Evolutionary conservation across 129 eudicot genomes (phyloP).

Genomic region (Smallanthus sonchifolius): DNA sequence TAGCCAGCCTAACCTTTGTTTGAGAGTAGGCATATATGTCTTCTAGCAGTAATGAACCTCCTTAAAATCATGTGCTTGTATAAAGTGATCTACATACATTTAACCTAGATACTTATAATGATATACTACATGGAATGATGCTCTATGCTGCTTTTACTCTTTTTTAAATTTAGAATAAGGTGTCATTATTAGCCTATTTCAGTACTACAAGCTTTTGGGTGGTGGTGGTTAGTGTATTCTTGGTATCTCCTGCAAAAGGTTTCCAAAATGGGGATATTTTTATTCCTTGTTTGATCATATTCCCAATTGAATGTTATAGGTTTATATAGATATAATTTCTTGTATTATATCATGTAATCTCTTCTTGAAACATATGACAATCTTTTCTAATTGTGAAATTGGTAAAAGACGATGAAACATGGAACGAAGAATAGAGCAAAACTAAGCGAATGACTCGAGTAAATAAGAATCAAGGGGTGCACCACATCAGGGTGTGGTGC

Average conservation of each 20-base stretch:
- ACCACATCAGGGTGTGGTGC: not conserved
- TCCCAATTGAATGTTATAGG: not conserved
- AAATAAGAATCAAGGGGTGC: not conserved
- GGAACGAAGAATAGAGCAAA: not conserved
- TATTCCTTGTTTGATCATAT: slow-evolving; percentile 18
- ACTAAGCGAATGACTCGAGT: not conserved
- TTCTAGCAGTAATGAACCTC: slow-evolving; percentile 14
- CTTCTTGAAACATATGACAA: not conserved
- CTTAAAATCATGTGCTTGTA: slow-evolving; percentile 13
- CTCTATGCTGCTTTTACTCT: not conserved
- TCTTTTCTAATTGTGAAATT: not conserved
- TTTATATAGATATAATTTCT: too few species aligned
- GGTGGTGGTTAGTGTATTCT: not conserved
- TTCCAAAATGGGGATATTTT: not conserved
- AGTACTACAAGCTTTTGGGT: not conserved
- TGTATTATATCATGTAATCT: not conserved
- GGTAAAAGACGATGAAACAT: not conserved
- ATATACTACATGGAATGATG: slow-evolving; percentile 19
- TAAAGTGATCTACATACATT: not conserved
- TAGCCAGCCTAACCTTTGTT: slow-evolving; percentile 26
- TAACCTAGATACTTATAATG: not conserved
- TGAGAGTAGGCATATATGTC: slow-evolving; percentile 18
- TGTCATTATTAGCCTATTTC: not conserved
- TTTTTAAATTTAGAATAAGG: slow-evolving; percentile 1
- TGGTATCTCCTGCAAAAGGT: not conserved